phyloP scores from a whole-genome alignment of 2,329 filamentous ascomycete genomes.

The Rachicladosporium sp. region DNA sequence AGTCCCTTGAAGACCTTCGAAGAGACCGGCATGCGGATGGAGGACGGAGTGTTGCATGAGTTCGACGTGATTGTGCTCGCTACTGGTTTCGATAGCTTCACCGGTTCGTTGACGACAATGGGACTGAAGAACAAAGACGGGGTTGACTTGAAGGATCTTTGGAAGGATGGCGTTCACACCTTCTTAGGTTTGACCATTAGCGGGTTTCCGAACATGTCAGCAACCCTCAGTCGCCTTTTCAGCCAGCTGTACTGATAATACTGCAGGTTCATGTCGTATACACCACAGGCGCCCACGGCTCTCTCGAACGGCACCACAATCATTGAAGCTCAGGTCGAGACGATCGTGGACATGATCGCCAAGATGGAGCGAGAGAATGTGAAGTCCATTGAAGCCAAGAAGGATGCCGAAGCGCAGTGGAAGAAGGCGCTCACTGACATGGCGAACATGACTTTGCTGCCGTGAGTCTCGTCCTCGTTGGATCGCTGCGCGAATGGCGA shows the following conservation, averaged over 20 bases:
- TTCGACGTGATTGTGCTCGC: slow-evolving; percentile 34
- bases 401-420: slow-evolving; percentile 32
- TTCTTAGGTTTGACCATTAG: slow-evolving; percentile 27
- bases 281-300: slow-evolving; percentile 27
- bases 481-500: no score
- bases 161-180: slow-evolving; percentile 30
- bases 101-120: slow-evolving; percentile 26
- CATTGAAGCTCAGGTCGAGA: slow-evolving; percentile 33
- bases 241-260: not conserved
- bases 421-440: slow-evolving; percentile 17
- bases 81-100: slow-evolving; percentile 32
- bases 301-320: slow-evolving; percentile 35
- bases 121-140: slow-evolving; percentile 23
- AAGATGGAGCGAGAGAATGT: slow-evolving; percentile 26
- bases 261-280: slow-evolving; percentile 1
- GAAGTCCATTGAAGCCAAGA: slow-evolving; percentile 28
- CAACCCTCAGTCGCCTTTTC: not conserved
- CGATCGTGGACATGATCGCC: slow-evolving; percentile 32
- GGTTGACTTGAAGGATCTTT: slow-evolving; percentile 30
- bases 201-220: slow-evolving; percentile 26
- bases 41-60: slow-evolving; percentile 28
- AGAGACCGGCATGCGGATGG: slow-evolving; percentile 31
- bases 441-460: slow-evolving; percentile 19
- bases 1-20: slow-evolving; percentile 30
- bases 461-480: no score